Evolutionary conservation across 2,329 filamentous ascomycete genomes (phyloP), one percentile per base, ranked within the genome.

Genomic region (Arachnomyces sp.): DNA sequence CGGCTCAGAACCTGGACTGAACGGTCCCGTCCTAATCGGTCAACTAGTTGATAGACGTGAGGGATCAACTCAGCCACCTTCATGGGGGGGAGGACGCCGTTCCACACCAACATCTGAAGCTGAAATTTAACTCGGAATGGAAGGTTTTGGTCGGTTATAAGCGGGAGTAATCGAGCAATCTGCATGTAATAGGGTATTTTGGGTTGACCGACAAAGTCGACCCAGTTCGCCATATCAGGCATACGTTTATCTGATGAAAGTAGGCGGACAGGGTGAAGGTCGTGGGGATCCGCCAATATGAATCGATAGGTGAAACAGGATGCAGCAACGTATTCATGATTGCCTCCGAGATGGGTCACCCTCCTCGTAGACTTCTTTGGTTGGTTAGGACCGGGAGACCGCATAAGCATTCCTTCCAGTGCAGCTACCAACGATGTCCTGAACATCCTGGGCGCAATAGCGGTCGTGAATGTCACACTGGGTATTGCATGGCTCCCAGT

Each of bases 91-190:
- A 87, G 64, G 40, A 73, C 77, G 15, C 74, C 76, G 48, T 83
- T 82, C 50, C 71, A 67, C 0, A 79, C 76, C 4, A 89, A 60
- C 12, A 70, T 72, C 37, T 82, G 72, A 4, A 84, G 61, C 48
- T 84, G 80, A 50, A 78, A 83, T 4, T 76, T 64, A 1, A 80
- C 52, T 0, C 61, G 55, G 46, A 79, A 84, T 4, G 74, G 61
- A 42, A 76, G 49, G 2, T 46, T 57, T 6, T 41, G 28, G 6
- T n/a, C 6, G 14, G 32, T 17, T 28, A 55, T n/a, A 30, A 46
- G 49, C 6, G 25, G 15, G 7, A 13, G 6, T n/a, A 36, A 20
- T 12, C 36, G 29, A n/a, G 30, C n/a, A 20, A 34, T 34, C 7
- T 39, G 34, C 2, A 12, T 18, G 3, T 25, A 34, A 25, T 48